phyloP scores from a whole-genome alignment of 345 rosid genomes.

The Murraya koenigii region DNA sequence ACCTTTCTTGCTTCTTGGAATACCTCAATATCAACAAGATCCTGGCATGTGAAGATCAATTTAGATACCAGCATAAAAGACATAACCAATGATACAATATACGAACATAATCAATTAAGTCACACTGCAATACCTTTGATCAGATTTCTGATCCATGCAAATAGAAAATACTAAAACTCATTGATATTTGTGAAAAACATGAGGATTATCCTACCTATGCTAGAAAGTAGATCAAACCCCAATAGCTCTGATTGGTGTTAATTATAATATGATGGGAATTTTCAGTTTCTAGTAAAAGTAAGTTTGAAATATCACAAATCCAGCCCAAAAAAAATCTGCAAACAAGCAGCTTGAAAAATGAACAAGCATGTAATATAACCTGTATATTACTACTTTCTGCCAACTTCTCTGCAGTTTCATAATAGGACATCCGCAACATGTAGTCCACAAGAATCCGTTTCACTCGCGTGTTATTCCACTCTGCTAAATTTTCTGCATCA shows the following conservation, averaged over 20 bases:
- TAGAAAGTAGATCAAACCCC: not conserved
- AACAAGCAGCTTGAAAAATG: not conserved
- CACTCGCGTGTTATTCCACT: constrained; percentile 70
- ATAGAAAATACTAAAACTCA: not conserved
- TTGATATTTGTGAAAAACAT: not conserved
- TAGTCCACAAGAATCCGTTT: constrained; percentile 92
- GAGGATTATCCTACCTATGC: not conserved
- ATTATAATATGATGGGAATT: not conserved
- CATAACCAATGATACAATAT: not conserved
- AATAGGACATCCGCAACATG: constrained; percentile 91
- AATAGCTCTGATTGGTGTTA: not conserved
- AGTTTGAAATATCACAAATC: not conserved
- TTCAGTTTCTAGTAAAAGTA: not conserved
- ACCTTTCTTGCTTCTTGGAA: constrained; percentile 86
- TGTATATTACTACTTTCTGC: constrained; percentile 70
- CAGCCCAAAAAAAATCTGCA: not conserved
- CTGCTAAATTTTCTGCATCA: constrained; percentile 60
- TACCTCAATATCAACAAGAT: constrained; percentile 91
- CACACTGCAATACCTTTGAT: not conserved
- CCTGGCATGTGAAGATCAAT: constrained; percentile 41
- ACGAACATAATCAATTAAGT: not conserved
- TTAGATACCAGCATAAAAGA: constrained; percentile 4
- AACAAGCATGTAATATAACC: constrained; percentile 35
- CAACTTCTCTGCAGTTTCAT: constrained; percentile 71
- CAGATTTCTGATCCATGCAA: not conserved